These are phyloP conservation scores for Backusella psychrophila DNA, from an alignment of 192 early-diverging fungal genomes.

Conservation along the genomic window DNA sequence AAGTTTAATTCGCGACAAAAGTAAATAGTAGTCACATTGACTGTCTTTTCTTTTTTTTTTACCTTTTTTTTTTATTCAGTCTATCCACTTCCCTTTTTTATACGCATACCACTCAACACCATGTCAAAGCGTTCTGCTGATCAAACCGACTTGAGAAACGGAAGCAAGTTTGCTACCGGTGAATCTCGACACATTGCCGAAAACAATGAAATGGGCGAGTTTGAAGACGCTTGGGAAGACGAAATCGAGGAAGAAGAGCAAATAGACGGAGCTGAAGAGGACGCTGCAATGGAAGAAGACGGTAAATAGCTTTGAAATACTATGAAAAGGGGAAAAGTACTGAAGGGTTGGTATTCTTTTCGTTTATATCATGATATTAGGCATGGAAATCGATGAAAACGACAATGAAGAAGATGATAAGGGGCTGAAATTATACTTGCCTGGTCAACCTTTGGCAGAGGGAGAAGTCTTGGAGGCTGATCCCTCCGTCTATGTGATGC, in stretches of 20 bases:
- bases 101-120: not conserved
- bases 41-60: not conserved
- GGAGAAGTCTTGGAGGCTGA: conserved; percentile 94
- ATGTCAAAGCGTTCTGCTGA: conserved; percentile 42
- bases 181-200: conserved; percentile 20
- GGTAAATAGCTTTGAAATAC: conserved; percentile 10
- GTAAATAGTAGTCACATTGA: not conserved
- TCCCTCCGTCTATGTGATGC: conserved; percentile 94
- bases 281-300: conserved; percentile 37
- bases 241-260: conserved; percentile 72
- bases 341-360: not conserved
- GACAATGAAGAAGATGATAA: conserved; percentile 57
- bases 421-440: conserved; percentile 81
- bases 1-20: not conserved
- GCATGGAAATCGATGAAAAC: conserved; percentile 50
- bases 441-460: conserved; percentile 81
- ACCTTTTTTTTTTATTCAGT: not conserved
- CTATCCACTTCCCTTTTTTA: not conserved
- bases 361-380: conserved; percentile 13
- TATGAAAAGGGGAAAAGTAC: not conserved
- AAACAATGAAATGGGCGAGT: conserved; percentile 79
- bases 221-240: conserved; percentile 93
- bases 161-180: not conserved
- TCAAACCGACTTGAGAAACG: conserved; percentile 20
- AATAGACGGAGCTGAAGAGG: conserved; percentile 40